These are phyloP conservation scores for Cucumis melo DNA, from an alignment of 306 rosid genomes.

Conservation along the genomic window DNA sequence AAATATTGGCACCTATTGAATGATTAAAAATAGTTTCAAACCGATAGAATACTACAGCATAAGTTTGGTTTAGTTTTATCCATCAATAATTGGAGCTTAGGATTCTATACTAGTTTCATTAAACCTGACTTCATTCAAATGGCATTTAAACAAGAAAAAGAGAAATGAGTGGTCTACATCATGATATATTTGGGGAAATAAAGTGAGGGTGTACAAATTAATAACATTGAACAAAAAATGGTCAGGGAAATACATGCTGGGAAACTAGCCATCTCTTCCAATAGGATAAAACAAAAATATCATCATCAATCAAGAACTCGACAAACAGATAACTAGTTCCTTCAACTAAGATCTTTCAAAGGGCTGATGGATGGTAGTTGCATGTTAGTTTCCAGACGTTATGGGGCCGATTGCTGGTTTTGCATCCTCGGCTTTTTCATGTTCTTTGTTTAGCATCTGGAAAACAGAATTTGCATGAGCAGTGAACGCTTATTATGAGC, in stretches of 20 bases:
- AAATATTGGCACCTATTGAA: background rate
- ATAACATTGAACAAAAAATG: background rate
- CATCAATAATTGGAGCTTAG: background rate
- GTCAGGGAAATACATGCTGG: background rate
- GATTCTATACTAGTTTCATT: background rate
- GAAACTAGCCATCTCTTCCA: background rate
- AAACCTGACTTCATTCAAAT: background rate
- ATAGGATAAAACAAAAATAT: background rate
- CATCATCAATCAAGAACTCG: background rate
- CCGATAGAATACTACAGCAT: background rate
- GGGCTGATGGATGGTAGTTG: background rate
- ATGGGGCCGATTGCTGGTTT: slow-evolving; percentile 24
- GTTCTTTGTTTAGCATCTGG: slow-evolving; percentile 48
- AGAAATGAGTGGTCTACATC: background rate
- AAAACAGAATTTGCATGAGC: background rate
- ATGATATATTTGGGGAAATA: background rate
- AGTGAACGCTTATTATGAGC: background rate
- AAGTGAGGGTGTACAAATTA: background rate
- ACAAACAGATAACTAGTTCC: slow-evolving; percentile 1
- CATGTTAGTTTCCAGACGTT: slow-evolving; percentile 18
- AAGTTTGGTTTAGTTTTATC: background rate
- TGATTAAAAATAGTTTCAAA: background rate
- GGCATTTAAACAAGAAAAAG: background rate
- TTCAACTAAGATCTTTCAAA: background rate
- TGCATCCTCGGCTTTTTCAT: slow-evolving; percentile 48